Percentiles rank a stretch among this genome's conserved stretches.
Evolutionary conservation across 2,329 filamentous ascomycete species (phyloP).

Genomic region (Penicillium thymicola): DNA sequence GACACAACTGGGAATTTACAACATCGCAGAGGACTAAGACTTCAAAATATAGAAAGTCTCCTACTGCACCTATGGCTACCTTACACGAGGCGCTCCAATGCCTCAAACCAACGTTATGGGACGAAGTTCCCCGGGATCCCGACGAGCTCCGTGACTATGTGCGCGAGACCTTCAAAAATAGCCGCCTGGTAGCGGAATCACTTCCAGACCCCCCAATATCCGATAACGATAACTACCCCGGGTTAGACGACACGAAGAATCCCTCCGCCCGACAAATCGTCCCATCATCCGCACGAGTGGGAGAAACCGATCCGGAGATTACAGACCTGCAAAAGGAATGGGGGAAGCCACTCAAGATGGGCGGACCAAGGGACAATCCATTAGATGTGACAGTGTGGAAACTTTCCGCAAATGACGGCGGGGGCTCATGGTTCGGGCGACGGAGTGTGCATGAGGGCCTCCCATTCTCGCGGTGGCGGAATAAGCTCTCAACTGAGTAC

Average conservation of each 20-base stretch:
- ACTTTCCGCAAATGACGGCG: constrained; percentile 71
- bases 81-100: constrained; percentile 59
- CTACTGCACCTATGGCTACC: constrained; percentile 48
- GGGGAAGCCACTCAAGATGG: constrained; percentile 67
- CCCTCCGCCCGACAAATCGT: constrained; percentile 51
- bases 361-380: constrained; percentile 69
- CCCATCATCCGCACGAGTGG: constrained; percentile 50
- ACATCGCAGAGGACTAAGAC: neutral
- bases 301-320: constrained; percentile 52
- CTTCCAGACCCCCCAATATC: constrained; percentile 58
- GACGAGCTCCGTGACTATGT: constrained; percentile 56
- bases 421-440: constrained; percentile 85
- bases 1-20: neutral
- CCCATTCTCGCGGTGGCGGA: constrained; percentile 73
- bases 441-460: constrained; percentile 77
- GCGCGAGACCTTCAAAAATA: constrained; percentile 60
- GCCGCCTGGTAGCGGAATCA: constrained; percentile 71
- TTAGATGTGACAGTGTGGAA: constrained; percentile 77
- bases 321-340: constrained; percentile 71
- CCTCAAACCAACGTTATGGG: constrained; percentile 57
- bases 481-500: constrained; percentile 75
- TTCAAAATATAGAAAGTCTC: neutral
- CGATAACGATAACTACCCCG: constrained; percentile 37
- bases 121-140: constrained; percentile 43
- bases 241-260: neutral